Evolutionary conservation across 2,329 filamentous ascomycete species (phyloP).

Genomic region (Diaporthe amygdali): DNA sequence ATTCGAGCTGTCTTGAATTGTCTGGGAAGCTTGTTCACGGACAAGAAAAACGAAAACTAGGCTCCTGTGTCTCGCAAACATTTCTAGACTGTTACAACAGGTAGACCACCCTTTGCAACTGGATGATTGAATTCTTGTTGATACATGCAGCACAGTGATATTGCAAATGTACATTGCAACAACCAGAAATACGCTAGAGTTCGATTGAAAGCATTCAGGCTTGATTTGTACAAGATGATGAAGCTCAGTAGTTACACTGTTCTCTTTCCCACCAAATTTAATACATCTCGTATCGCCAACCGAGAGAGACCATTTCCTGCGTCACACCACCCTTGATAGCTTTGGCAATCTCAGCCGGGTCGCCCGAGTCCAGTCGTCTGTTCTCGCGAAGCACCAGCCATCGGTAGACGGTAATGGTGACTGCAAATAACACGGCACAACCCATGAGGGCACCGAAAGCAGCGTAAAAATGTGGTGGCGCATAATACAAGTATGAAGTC

Average conservation of each 20-base stretch:
- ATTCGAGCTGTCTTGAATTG: too few relatives aligned
- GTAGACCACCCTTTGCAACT: too few relatives aligned
- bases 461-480: constrained; percentile 43
- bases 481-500: constrained; percentile 42
- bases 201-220: background rate
- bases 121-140: too few relatives aligned
- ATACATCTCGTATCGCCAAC: constrained; percentile 51
- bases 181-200: background rate
- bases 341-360: constrained; percentile 42
- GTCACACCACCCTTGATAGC: constrained; percentile 47
- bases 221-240: background rate
- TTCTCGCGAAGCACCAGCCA: constrained; percentile 45
- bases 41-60: too few relatives aligned
- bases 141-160: too few relatives aligned
- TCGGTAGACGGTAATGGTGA: constrained; percentile 42
- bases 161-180: too few relatives aligned
- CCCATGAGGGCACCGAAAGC: constrained; percentile 45
- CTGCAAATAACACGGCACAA: constrained; percentile 38
- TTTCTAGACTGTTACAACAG: too few relatives aligned
- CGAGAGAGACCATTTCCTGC: constrained; percentile 46
- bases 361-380: constrained; percentile 41
- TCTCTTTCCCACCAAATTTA: constrained; percentile 18
- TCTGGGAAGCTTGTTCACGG: too few relatives aligned
- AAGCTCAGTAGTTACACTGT: background rate
- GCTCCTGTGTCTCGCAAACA: too few relatives aligned